Conservation (phyloP, 1,139 yeast species). For the Saccharomyces hybrid region DNA sequence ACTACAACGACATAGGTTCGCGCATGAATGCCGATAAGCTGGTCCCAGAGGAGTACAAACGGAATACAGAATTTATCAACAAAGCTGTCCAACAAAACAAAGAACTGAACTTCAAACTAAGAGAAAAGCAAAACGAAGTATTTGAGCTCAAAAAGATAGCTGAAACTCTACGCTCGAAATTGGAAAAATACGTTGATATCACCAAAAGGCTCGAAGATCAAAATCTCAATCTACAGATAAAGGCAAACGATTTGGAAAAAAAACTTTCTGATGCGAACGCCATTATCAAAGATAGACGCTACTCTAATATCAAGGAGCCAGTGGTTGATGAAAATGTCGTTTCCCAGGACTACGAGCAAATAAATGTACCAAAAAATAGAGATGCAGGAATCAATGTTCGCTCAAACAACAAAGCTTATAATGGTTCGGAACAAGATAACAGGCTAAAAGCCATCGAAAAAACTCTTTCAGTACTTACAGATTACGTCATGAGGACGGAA, state of each 20-base stretch:
- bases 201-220: constrained; percentile 7
- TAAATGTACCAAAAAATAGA: not conserved
- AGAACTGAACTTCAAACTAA: constrained; percentile 5
- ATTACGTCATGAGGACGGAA: not conserved
- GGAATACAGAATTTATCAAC: constrained; percentile 4
- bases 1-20: not conserved
- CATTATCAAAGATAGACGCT: not conserved
- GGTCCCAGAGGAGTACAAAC: constrained; percentile 9
- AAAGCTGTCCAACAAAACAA: constrained; percentile 4
- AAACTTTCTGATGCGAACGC: not conserved
- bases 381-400: not conserved
- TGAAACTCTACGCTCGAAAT: constrained; percentile 7
- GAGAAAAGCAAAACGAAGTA: constrained; percentile 7
- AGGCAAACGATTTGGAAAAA: constrained; percentile 6
- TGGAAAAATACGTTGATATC: constrained; percentile 8
- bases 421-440: not conserved
- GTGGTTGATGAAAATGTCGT: not conserved
- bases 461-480: not conserved
- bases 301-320: not conserved
- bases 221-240: constrained; percentile 1
- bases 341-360: not conserved
- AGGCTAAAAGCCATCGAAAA: not conserved
- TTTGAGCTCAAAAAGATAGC: constrained; percentile 6
- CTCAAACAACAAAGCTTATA: not conserved
- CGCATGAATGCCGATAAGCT: constrained; percentile 4